phyloP scores from a whole-genome alignment of 163 green algal genomes.

The Scenedesmus sp. region DNA sequence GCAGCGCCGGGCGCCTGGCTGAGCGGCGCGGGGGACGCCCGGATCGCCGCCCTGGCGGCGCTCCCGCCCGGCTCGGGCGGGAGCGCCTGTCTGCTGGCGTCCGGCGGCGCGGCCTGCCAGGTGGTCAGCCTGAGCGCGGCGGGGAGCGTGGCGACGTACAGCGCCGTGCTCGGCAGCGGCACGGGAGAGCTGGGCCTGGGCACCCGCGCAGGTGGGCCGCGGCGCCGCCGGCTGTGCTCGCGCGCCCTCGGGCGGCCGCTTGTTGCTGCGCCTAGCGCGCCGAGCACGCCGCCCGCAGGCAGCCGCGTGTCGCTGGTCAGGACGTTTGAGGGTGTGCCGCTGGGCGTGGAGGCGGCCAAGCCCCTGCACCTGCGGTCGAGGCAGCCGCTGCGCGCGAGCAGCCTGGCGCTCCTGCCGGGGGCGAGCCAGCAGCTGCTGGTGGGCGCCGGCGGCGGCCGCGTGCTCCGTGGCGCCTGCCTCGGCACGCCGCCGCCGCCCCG shows the following conservation, averaged over 20 bases:
- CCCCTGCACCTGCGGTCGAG: conserved; percentile 13
- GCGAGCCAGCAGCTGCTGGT: conserved; percentile 53
- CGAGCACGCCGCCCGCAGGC: conserved; percentile 43
- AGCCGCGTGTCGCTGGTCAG: conserved; percentile 54
- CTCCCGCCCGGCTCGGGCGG: not conserved
- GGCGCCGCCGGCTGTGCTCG: not conserved
- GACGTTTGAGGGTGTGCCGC: conserved; percentile 32
- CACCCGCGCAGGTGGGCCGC: conserved; percentile 45
- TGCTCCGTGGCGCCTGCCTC: conserved; percentile 54
- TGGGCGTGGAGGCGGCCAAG: conserved; percentile 45
- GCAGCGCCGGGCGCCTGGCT: not conserved
- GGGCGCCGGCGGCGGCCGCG: conserved; percentile 42
- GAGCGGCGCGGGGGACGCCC: not conserved
- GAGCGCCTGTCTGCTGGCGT: not conserved
- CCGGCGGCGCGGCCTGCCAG: conserved; percentile 28
- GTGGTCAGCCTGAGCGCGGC: conserved; percentile 51
- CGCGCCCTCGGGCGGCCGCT: not conserved
- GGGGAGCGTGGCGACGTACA: conserved; percentile 54
- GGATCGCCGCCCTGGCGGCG: not conserved
- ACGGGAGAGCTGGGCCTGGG: conserved; percentile 53
- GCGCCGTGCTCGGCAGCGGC: conserved; percentile 33
- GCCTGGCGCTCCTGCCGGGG: conserved; percentile 19
- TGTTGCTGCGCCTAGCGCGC: not conserved
- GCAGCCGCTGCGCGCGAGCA: not conserved
- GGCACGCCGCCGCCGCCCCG: conserved; percentile 53